A percentile compares a stretch with the other conserved stretches of the same genome.
Conservation (phyloP, 306 rosid species). For the Pterocarpus macrocarpus region DNA sequence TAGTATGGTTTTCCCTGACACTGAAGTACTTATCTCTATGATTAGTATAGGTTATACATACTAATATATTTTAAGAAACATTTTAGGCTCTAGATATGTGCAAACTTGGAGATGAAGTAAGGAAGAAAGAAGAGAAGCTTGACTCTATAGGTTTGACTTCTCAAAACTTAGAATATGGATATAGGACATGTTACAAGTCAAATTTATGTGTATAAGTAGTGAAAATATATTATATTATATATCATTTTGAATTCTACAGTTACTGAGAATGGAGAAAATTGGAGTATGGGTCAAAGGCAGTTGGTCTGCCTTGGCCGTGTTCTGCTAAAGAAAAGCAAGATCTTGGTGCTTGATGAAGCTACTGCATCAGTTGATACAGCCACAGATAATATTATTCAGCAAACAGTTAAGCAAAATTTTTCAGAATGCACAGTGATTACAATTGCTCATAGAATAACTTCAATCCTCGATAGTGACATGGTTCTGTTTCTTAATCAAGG, state of each 20-base stretch:
- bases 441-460: slow-evolving; percentile 89
- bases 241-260: slow-evolving; percentile 42
- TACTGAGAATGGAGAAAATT: slow-evolving; percentile 65
- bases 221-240: neutral
- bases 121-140: slow-evolving; percentile 79
- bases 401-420: slow-evolving; percentile 62
- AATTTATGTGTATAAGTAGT: neutral
- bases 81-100: slow-evolving; percentile 81
- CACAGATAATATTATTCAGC: slow-evolving; percentile 63
- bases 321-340: slow-evolving; percentile 76
- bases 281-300: slow-evolving; percentile 81
- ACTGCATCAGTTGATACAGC: slow-evolving; percentile 66
- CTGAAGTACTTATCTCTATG: slow-evolving; percentile 16
- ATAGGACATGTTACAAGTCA: neutral
- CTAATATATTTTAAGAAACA: slow-evolving; percentile 8
- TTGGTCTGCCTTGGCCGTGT: slow-evolving; percentile 87
- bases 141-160: slow-evolving; percentile 70
- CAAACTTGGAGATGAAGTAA: slow-evolving; percentile 91
- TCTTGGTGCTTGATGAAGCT: slow-evolving; percentile 69
- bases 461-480: slow-evolving; percentile 80
- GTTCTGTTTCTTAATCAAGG: slow-evolving; percentile 76
- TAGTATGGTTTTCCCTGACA: slow-evolving; percentile 42
- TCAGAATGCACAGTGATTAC: slow-evolving; percentile 73
- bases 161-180: slow-evolving; percentile 34
- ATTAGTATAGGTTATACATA: neutral